Conservation (phyloP, 106 monocot species). For the Apostasia shenzhenica region DNA sequence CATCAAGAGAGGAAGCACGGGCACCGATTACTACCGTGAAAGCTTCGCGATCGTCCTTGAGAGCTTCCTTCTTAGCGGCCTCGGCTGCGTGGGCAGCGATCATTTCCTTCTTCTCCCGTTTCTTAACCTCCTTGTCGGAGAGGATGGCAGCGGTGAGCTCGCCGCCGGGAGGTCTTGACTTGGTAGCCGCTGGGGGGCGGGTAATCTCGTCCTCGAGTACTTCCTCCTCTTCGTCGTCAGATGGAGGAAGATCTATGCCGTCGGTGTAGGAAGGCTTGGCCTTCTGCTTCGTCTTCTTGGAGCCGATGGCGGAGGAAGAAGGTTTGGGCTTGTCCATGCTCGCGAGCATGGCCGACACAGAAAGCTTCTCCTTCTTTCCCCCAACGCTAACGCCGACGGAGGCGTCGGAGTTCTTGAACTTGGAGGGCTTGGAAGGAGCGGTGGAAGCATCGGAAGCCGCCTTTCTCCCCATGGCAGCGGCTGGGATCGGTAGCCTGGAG, state of each 20-base stretch:
- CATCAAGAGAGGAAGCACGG: constrained; percentile 25
- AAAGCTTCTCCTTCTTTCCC: constrained; percentile 37
- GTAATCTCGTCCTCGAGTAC: not conserved
- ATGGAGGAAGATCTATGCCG: constrained; percentile 61
- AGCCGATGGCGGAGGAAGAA: not conserved
- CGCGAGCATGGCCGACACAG: constrained; percentile 42
- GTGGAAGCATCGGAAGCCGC: not conserved
- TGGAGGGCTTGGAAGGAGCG: constrained; percentile 2
- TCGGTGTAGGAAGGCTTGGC: constrained; percentile 41
- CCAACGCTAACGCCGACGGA: constrained; percentile 2
- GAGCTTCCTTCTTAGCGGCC: constrained; percentile 39
- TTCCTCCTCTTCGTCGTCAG: constrained; percentile 51
- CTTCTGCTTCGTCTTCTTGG: constrained; percentile 15
- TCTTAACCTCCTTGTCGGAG: constrained; percentile 58
- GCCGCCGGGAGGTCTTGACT: constrained; percentile 1
- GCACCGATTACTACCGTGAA: constrained; percentile 56
- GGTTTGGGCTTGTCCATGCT: constrained; percentile 37
- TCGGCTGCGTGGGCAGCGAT: constrained; percentile 29
- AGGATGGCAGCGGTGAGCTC: constrained; percentile 23
- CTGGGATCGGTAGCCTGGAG: not conserved
- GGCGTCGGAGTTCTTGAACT: constrained; percentile 10
- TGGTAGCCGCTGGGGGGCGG: not conserved
- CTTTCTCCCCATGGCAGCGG: constrained; percentile 2
- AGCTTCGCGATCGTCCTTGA: constrained; percentile 58
- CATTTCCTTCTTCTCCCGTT: constrained; percentile 65